Evolutionary conservation across 805 yeast species (phyloP).

Genomic region (Yamadazyma paraphyllophila): DNA sequence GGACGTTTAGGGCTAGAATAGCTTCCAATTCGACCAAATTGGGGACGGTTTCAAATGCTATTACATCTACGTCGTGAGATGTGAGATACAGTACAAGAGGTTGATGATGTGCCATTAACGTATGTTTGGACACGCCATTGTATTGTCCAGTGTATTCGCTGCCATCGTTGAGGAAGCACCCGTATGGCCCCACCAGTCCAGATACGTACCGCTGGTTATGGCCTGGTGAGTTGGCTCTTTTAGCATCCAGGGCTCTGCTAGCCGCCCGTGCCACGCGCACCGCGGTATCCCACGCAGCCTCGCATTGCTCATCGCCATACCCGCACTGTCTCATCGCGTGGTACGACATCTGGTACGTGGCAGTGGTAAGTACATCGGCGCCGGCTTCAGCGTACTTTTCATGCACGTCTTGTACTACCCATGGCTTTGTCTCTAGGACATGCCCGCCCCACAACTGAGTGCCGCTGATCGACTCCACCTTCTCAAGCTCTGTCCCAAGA

Average conservation of each 20-base stretch:
- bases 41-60: constrained; percentile 76
- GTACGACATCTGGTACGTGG: constrained; percentile 60
- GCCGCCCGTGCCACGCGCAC: constrained; percentile 16
- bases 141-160: constrained; percentile 75
- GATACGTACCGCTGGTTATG: constrained; percentile 22
- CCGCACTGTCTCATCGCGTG: constrained; percentile 31
- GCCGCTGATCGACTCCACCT: constrained; percentile 29
- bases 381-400: constrained; percentile 51
- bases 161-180: constrained; percentile 65
- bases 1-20: constrained; percentile 27
- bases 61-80: constrained; percentile 46
- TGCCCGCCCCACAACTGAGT: constrained; percentile 59
- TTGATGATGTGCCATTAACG: constrained; percentile 50
- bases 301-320: constrained; percentile 16
- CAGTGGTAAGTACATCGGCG: constrained; percentile 52
- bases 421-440: constrained; percentile 45
- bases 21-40: constrained; percentile 54
- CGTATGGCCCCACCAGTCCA: constrained; percentile 78
- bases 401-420: constrained; percentile 47
- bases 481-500: constrained; percentile 61
- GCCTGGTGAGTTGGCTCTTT: too few species aligned
- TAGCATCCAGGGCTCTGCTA: constrained; percentile 4
- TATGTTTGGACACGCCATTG: constrained; percentile 32
- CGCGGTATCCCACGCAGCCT: constrained; percentile 22
- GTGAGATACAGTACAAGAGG: constrained; percentile 39